Evolutionary conservation across 2,329 filamentous ascomycete genomes (phyloP).

Genomic region (Stagonosporopsis rhizophila): DNA sequence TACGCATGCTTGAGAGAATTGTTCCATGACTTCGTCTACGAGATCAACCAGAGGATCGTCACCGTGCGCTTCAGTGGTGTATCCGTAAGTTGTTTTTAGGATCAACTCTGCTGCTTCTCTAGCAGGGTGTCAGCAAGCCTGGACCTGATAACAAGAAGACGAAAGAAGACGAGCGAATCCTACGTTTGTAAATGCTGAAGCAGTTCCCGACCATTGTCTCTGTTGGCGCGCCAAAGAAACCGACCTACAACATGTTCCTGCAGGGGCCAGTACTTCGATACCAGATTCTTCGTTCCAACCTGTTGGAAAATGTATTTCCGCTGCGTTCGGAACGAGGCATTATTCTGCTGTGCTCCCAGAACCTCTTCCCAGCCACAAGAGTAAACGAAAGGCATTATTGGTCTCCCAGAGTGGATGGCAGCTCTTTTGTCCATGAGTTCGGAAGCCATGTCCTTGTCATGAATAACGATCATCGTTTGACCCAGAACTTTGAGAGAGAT

Average conservation of each 20-base stretch:
- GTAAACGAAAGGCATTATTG: slow-evolving; percentile 27
- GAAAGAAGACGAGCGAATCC: background rate
- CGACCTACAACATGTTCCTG: slow-evolving; percentile 56
- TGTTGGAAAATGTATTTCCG: slow-evolving; percentile 57
- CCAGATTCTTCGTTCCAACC: slow-evolving; percentile 53
- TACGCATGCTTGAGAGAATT: slow-evolving; percentile 51
- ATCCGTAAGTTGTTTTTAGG: slow-evolving; percentile 49
- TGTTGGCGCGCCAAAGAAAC: slow-evolving; percentile 54
- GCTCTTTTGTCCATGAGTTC: slow-evolving; percentile 36
- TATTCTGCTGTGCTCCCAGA: slow-evolving; percentile 48
- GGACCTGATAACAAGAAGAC: background rate
- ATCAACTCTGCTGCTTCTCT: slow-evolving; percentile 38
- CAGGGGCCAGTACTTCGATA: slow-evolving; percentile 50
- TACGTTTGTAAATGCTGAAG: slow-evolving; percentile 54
- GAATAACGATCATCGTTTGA: slow-evolving; percentile 33
- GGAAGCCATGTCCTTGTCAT: slow-evolving; percentile 31
- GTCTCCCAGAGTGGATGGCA: slow-evolving; percentile 32
- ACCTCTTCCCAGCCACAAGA: slow-evolving; percentile 50
- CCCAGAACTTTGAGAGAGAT: slow-evolving; percentile 36
- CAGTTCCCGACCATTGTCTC: slow-evolving; percentile 48
- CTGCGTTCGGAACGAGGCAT: slow-evolving; percentile 45
- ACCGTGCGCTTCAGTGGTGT: slow-evolving; percentile 50
- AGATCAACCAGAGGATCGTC: slow-evolving; percentile 56
- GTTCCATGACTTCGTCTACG: slow-evolving; percentile 48
- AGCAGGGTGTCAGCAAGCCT: background rate